Evolutionary conservation across 73 alveolate genomes (phyloP), one percentile per base, ranked within the genome.

Genomic region (Tetrahymena thermophila): DNA sequence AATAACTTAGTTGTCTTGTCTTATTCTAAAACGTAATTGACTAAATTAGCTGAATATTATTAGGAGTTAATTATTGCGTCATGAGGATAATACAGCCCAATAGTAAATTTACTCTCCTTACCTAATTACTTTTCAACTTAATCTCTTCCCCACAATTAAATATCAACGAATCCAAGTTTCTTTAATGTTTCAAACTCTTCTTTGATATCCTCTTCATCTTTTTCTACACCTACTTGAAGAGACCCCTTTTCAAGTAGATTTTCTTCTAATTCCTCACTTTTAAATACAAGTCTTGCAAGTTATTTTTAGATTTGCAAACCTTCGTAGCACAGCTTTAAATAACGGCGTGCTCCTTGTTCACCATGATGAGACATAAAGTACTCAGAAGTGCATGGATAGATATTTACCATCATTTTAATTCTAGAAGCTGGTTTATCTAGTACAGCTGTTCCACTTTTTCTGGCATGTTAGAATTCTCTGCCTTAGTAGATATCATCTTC

Each of bases 121-220:
- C 89, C 89, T 31, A 71, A 71, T 71, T 71, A 8, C 37, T 71
- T 71, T 31, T 71, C 89, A 28, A 71, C 89, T 71, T 71, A n/a
- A 28, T 71, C 89, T 71, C 89, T 71, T 71, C 89, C 89, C 89
- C 89, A 71, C 89, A 71, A 71, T 71, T 71, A 71, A 71, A 71
- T 71, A 25, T 31, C 89, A 28, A 28, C 89, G 37, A n/a, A 71
- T 31, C 89, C 89, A 71, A 71, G 89, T 71, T 71, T 31, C 89
- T 71, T 71, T 31, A 71, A n/a, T 1, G 31, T 71, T 71, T 71
- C 89, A 25, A 71, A 71, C 37, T 71, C 89, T 71, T 71, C 89
- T 71, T 71, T 71, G 17, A 71, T 8, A 71, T 71, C 89, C n/a
- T 71, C 89, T 71, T 71, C 89, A 71, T 71, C 89, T 17, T 71